Conservation (phyloP, 225 moss, liverwort and hornwort genomes). For the Lunularia cruciata region DNA sequence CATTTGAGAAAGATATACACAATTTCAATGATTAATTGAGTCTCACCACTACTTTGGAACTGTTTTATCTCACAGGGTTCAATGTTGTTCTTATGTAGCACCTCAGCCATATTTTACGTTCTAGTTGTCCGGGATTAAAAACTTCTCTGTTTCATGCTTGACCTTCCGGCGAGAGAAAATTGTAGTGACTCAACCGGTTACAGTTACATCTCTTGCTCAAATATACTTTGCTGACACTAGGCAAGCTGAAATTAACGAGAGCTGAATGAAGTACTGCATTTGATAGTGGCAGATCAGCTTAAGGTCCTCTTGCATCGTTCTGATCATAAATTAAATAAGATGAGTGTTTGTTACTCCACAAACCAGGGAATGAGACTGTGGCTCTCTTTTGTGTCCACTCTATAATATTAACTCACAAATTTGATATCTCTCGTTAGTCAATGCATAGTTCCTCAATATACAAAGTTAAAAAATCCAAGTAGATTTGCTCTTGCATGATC, state of each 20-base stretch:
- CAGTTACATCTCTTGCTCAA: not conserved
- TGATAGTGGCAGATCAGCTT: not conserved
- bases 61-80: not conserved
- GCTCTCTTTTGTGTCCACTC: no score
- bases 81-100: not conserved
- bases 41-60: not conserved
- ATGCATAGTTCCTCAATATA: no score
- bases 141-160: not conserved
- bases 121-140: not conserved
- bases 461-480: no score
- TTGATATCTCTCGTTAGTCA: no score
- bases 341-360: no score
- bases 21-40: not conserved
- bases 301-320: no score
- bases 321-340: no score
- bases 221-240: no score
- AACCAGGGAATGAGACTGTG: no score
- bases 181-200: not conserved
- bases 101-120: not conserved
- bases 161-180: not conserved
- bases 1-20: not conserved
- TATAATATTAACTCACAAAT: no score
- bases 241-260: no score
- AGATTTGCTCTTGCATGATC: no score
- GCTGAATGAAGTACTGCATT: not conserved